Percentiles rank a stretch among this genome's conserved stretches.
Evolutionary conservation across 441 rosid genomes (phyloP).

Genomic region (Populus hybrid): DNA sequence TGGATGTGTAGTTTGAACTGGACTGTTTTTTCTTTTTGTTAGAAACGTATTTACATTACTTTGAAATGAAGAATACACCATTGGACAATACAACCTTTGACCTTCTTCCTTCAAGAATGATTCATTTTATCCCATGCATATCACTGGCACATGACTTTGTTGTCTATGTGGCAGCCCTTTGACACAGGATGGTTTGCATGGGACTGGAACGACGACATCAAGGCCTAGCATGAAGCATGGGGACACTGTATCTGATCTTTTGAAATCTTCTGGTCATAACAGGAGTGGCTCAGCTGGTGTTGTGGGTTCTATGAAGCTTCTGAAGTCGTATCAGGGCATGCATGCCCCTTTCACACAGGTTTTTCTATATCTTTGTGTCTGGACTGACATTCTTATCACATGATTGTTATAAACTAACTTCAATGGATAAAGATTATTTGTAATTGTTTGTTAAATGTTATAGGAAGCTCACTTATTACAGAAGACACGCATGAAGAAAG

Average conservation of each 20-base stretch:
- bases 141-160: background rate
- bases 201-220: conserved; percentile 26
- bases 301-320: conserved; percentile 81
- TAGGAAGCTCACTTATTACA: conserved; percentile 97
- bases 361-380: conserved; percentile 15
- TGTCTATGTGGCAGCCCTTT: conserved; percentile 38
- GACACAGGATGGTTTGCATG: conserved; percentile 34
- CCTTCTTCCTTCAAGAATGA: too few relatives aligned
- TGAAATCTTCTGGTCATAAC: conserved; percentile 34
- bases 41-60: too few relatives aligned
- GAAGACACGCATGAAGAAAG: conserved; percentile 99
- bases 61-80: too few relatives aligned
- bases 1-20: too few relatives aligned
- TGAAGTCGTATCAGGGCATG: conserved; percentile 72
- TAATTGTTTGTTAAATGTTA: conserved; percentile 11
- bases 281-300: conserved; percentile 92
- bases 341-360: conserved; percentile 98
- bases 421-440: background rate
- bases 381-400: background rate
- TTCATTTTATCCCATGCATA: too few relatives aligned
- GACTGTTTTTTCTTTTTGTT: too few relatives aligned
- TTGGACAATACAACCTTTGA: too few relatives aligned
- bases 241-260: conserved; percentile 29
- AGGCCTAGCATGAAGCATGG: conserved; percentile 31
- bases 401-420: background rate